These are phyloP conservation scores for Taxillus chinensis DNA, from an alignment of 164 flowering plant genomes.

Conservation along the genomic window DNA sequence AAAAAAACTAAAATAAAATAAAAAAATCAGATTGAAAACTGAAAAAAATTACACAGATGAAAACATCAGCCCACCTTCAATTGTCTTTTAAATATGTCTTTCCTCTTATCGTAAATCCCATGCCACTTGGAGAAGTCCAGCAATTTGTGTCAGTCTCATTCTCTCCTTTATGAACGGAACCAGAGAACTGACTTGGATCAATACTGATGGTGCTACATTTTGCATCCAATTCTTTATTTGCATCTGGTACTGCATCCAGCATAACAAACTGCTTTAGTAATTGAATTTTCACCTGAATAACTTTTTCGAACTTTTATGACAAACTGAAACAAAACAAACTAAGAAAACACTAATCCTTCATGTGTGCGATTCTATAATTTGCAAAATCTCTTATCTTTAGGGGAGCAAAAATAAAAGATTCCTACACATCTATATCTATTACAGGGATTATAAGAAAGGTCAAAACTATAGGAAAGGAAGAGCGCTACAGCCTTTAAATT, in stretches of 20 bases:
- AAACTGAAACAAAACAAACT: too few relatives aligned
- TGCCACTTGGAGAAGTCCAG: conserved; percentile 77
- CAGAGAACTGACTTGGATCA: conserved; percentile 43
- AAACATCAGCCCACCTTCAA: conserved; percentile 42
- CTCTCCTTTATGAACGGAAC: conserved; percentile 56
- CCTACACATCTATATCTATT: too few relatives aligned
- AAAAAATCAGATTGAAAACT: background rate
- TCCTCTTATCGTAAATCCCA: conserved; percentile 82
- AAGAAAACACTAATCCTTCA: too few relatives aligned
- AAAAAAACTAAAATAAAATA: background rate
- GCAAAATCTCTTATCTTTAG: too few relatives aligned
- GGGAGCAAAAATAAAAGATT: too few relatives aligned
- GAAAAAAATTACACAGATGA: background rate
- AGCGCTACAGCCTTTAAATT: too few relatives aligned
- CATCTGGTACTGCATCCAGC: conserved; percentile 33
- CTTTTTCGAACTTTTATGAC: background rate
- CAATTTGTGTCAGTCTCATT: conserved; percentile 59
- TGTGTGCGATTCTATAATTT: too few relatives aligned
- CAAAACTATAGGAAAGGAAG: too few relatives aligned
- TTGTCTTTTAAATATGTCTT: conserved; percentile 75
- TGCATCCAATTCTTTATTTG: conserved; percentile 42
- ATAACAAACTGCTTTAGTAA: background rate
- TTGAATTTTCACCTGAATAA: background rate
- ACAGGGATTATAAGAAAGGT: too few relatives aligned
- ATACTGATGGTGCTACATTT: conserved; percentile 23